Conservation (phyloP, 768 basidiomycete genomes). For the Hortiboletus campestris region DNA sequence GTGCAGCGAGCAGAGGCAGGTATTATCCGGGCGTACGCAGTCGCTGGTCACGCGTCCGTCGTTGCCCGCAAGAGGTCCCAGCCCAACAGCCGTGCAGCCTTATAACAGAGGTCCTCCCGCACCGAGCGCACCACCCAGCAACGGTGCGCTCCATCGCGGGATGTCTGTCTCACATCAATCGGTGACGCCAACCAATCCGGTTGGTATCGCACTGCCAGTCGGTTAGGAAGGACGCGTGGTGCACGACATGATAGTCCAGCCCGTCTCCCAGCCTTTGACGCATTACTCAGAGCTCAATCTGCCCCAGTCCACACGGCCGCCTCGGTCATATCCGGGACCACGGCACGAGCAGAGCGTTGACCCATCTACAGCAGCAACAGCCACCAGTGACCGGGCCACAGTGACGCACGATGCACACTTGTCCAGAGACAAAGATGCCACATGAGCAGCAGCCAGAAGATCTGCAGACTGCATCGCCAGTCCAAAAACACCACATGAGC, state of each 20-base stretch:
- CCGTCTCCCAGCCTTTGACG: not conserved
- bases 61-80: slow-evolving; percentile 44
- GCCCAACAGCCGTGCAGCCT: slow-evolving; percentile 17
- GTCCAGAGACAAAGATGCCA: too few relatives aligned
- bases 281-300: slow-evolving; percentile 13
- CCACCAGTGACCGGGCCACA: too few relatives aligned
- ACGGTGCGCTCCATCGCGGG: slow-evolving; percentile 9
- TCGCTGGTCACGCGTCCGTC: slow-evolving; percentile 62
- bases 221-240: slow-evolving; percentile 79
- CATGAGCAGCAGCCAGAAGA: too few relatives aligned
- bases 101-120: slow-evolving; percentile 12
- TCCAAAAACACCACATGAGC: too few relatives aligned
- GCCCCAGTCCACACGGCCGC: slow-evolving; percentile 6
- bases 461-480: too few relatives aligned
- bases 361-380: too few relatives aligned
- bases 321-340: too few relatives aligned
- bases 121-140: not conserved
- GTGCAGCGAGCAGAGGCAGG: slow-evolving; percentile 64
- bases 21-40: slow-evolving; percentile 77
- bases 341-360: too few relatives aligned
- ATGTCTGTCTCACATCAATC: slow-evolving; percentile 37
- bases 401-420: too few relatives aligned
- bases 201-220: slow-evolving; percentile 81
- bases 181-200: slow-evolving; percentile 72
- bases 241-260: slow-evolving; percentile 68